Evolutionary conservation across 31 red algal genomes (phyloP).

Genomic region (Asparagopsis taxiformis): DNA sequence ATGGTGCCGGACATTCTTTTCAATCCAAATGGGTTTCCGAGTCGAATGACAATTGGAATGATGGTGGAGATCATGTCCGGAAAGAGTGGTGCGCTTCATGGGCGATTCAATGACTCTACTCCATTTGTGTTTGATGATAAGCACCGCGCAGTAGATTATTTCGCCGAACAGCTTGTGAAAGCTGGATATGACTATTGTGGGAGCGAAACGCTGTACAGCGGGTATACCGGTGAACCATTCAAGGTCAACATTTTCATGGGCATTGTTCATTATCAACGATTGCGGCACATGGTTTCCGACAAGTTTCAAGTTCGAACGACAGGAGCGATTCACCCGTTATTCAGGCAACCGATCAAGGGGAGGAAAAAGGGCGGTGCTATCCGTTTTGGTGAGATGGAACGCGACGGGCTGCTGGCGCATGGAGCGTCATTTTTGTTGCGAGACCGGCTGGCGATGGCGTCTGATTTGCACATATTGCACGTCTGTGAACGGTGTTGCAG

Average conservation of each 20-base stretch:
- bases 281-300: conserved; percentile 91
- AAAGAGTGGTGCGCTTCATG: conserved; percentile 80
- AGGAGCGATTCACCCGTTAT: conserved; percentile 67
- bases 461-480: conserved; percentile 78
- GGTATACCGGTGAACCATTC: conserved; percentile 91
- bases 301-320: conserved; percentile 94
- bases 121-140: conserved; percentile 77
- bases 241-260: conserved; percentile 89
- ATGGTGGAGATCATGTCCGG: conserved; percentile 94
- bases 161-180: conserved; percentile 62
- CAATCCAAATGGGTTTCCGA: conserved; percentile 98
- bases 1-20: conserved; percentile 95
- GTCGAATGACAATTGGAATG: conserved; percentile 98
- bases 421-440: conserved; percentile 83
- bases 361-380: conserved; percentile 86
- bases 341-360: conserved; percentile 84
- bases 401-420: conserved; percentile 83
- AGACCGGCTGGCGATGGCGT: conserved; percentile 77
- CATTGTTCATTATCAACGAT: conserved; percentile 83
- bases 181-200: conserved; percentile 82
- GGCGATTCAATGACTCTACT: conserved; percentile 73
- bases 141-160: conserved; percentile 75
- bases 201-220: conserved; percentile 79
- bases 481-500: conserved; percentile 75
- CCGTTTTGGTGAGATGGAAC: conserved; percentile 98